Evolutionary conservation across 1,139 yeast genomes (phyloP), one percentile per base, ranked within the genome.

Genomic region (Taphrina deformans): DNA sequence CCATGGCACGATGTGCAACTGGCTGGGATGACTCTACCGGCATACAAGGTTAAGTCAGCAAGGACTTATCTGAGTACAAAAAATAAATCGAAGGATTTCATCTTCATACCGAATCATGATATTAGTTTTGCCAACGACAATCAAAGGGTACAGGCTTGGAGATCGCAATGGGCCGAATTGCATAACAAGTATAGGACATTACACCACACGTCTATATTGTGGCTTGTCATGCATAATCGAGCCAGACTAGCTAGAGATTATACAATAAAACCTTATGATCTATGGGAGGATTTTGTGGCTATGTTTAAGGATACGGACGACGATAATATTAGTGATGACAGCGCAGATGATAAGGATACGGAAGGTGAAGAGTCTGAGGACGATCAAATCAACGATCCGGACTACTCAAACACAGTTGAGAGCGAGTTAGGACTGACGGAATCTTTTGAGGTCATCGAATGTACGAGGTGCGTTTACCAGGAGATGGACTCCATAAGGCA

Each of bases 371-470:
- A 45, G n/a, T 21, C 9, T 23, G 51, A 45, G 29, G 51, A 45
- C 21, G 51, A 45, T 18, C n/a, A n/a, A n/a, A n/a, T n/a, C n/a
- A 26, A 45, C n/a, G 51, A 45, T 6, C 51, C n/a, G 18, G 51
- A 45, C n/a, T 14, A 45, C n/a, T n/a, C n/a, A n/a, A n/a, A n/a
- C n/a, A n/a, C n/a, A n/a, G n/a, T n/a, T n/a, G n/a, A n/a, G n/a
- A n/a, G n/a, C n/a, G n/a, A n/a, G n/a, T n/a, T n/a, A n/a, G n/a
- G n/a, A n/a, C n/a, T n/a, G n/a, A n/a, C n/a, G n/a, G n/a, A n/a
- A n/a, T n/a, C n/a, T n/a, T n/a, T n/a, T n/a, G n/a, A n/a, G n/a
- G n/a, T n/a, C n/a, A n/a, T n/a, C n/a, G n/a, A n/a, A n/a, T n/a
- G n/a, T n/a, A n/a, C n/a, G n/a, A n/a, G n/a, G n/a, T n/a, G n/a